These are phyloP conservation scores for Sugiyamaella mastotermitis DNA, from an alignment of 805 yeast species.

Conservation along the genomic window DNA sequence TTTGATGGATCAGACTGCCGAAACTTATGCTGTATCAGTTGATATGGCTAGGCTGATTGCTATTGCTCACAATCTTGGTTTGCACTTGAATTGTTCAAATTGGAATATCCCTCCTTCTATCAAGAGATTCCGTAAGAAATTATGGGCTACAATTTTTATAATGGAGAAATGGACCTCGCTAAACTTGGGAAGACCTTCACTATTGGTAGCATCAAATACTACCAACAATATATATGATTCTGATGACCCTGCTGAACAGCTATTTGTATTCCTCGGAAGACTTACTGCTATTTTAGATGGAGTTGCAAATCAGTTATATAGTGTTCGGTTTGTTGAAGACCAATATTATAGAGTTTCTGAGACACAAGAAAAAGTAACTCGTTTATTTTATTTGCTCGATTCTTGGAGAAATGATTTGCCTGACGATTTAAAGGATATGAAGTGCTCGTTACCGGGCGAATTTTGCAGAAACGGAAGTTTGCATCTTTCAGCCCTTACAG, in stretches of 20 bases:
- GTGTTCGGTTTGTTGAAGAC: conserved; percentile 13
- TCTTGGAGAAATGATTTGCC: conserved; percentile 26
- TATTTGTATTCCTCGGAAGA: conserved; percentile 24
- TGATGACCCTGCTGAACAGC: conserved; percentile 24
- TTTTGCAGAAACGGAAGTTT: conserved; percentile 29
- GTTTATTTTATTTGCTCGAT: conserved; percentile 17
- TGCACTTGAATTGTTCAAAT: conserved; percentile 30
- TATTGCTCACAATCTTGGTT: conserved; percentile 27
- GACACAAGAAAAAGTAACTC: conserved; percentile 15
- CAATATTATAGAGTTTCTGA: conserved; percentile 10
- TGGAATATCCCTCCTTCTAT: conserved; percentile 31
- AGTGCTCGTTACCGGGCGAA: conserved; percentile 19
- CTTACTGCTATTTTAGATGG: conserved; percentile 26
- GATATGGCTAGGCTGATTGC: conserved; percentile 28
- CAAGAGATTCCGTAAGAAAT: conserved; percentile 27
- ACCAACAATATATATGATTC: conserved; percentile 18
- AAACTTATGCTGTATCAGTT: conserved; percentile 22
- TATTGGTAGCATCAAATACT: conserved; percentile 18
- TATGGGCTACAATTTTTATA: conserved; percentile 32
- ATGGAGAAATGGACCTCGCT: conserved; percentile 34
- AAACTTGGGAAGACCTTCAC: conserved; percentile 30
- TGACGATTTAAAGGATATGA: conserved; percentile 24
- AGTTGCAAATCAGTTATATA: conserved; percentile 23
- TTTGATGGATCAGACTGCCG: conserved; percentile 27
- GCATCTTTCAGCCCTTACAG: conserved; percentile 25